These are phyloP conservation scores for Omphalotus guepiniiformis DNA, from an alignment of 768 basidiomycete species.

Conservation along the genomic window DNA sequence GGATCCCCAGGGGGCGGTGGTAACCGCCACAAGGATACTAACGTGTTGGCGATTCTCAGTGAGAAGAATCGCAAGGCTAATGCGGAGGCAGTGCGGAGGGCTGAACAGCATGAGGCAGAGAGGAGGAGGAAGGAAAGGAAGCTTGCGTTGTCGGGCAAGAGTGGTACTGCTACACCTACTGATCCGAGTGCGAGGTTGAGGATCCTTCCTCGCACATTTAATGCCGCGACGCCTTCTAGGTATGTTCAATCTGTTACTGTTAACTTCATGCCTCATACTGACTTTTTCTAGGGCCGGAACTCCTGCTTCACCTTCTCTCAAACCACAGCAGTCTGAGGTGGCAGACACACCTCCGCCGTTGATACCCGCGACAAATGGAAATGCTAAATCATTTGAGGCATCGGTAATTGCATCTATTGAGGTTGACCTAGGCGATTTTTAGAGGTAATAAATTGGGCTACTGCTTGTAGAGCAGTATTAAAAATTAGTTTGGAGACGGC, in stretches of 20 bases:
- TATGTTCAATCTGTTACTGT: slow-evolving; percentile 25
- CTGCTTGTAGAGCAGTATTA: no score
- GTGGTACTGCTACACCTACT: slow-evolving; percentile 35
- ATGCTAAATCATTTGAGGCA: slow-evolving; percentile 46
- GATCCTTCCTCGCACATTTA: slow-evolving; percentile 56
- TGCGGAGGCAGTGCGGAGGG: slow-evolving; percentile 70
- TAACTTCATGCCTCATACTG: slow-evolving; percentile 8
- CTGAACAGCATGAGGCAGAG: slow-evolving; percentile 67
- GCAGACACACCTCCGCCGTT: slow-evolving; percentile 17
- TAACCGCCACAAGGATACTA: slow-evolving; percentile 26
- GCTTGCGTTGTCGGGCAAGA: slow-evolving; percentile 34
- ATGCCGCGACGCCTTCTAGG: slow-evolving; percentile 55
- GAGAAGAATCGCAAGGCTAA: slow-evolving; percentile 88
- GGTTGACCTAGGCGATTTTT: slow-evolving; percentile 79
- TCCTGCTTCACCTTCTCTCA: slow-evolving; percentile 43
- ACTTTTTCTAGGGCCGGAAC: slow-evolving; percentile 28
- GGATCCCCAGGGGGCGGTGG: slow-evolving; percentile 12
- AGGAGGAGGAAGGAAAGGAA: slow-evolving; percentile 68
- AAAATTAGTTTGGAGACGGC: no score
- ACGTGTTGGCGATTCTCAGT: slow-evolving; percentile 76
- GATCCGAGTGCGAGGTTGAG: slow-evolving; percentile 70
- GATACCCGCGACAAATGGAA: slow-evolving; percentile 23
- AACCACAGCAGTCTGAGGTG: slow-evolving; percentile 27
- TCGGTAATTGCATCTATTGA: slow-evolving; percentile 64
- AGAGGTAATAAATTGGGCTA: no score